A percentile compares a stretch with the other conserved stretches of the same genome.
phyloP scores from a whole-genome alignment of 768 basidiomycete species.

The Rhizopogon salebrosus region DNA sequence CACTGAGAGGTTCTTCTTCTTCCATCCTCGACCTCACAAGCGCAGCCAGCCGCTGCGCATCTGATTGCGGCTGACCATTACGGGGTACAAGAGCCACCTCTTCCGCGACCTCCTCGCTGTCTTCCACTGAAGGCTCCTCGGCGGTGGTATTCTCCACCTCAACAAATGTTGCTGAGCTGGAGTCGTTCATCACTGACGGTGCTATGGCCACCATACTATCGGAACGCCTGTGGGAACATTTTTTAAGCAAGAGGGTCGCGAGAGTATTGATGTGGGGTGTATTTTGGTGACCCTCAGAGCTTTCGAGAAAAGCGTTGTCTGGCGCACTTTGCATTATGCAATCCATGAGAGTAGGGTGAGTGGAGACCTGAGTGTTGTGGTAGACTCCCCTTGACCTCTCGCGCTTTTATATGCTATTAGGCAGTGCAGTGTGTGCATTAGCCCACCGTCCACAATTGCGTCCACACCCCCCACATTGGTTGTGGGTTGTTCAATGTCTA shows the following conservation, averaged over 20 bases:
- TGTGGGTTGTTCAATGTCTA: background rate
- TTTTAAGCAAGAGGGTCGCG: background rate
- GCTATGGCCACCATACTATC: background rate
- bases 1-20: background rate
- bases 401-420: background rate
- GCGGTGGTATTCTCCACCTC: background rate
- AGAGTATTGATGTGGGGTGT: background rate
- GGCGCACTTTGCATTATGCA: background rate
- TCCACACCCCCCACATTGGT: background rate
- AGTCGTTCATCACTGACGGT: background rate
- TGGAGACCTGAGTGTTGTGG: background rate
- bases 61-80: background rate
- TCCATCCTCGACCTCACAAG: background rate
- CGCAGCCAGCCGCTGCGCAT: background rate
- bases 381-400: background rate
- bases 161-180: too few relatives aligned
- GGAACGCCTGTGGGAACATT: background rate
- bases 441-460: background rate
- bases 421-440: background rate
- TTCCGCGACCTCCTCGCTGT: background rate
- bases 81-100: too few relatives aligned
- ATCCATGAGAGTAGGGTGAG: background rate
- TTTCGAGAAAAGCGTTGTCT: too few relatives aligned
- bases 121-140: background rate
- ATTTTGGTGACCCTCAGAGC: background rate